Conservation (phyloP, 768 basidiomycete genomes). For the Lactarius evosmus region DNA sequence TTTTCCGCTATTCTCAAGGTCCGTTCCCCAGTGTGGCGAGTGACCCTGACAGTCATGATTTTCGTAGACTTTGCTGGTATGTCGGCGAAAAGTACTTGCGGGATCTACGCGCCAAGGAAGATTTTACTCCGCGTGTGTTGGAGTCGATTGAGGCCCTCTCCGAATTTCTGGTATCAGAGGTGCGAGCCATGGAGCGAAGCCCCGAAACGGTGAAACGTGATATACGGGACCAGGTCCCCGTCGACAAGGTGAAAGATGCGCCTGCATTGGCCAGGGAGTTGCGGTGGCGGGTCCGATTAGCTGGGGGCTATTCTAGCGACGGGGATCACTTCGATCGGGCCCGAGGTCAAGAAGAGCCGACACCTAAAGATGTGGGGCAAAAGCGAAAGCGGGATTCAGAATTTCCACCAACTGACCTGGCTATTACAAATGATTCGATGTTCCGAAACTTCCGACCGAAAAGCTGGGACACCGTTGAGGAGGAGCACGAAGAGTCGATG, state of each 20-base stretch:
- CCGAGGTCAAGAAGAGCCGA: constrained; percentile 37
- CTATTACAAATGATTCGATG: constrained; percentile 24
- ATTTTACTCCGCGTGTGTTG: constrained; percentile 58
- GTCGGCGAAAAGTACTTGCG: constrained; percentile 78
- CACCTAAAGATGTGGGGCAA: constrained; percentile 29
- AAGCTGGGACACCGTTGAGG: constrained; percentile 55
- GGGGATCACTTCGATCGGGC: constrained; percentile 47
- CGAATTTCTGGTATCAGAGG: constrained; percentile 77
- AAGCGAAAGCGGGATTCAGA: constrained; percentile 34
- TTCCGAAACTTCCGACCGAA: constrained; percentile 58
- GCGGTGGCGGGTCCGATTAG: constrained; percentile 72
- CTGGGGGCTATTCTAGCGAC: constrained; percentile 61
- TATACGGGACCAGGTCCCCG: constrained; percentile 75
- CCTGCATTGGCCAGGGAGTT: constrained; percentile 79
- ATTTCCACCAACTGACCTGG: constrained; percentile 19
- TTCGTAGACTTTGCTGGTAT: constrained; percentile 80
- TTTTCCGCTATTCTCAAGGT: constrained; percentile 32
- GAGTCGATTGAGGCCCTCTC: constrained; percentile 68
- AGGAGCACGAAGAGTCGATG: constrained; percentile 43
- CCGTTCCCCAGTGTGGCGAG: constrained; percentile 7
- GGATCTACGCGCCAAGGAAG: constrained; percentile 59
- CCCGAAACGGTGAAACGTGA: constrained; percentile 70
- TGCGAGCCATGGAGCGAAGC: constrained; percentile 65
- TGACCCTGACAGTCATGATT: background rate
- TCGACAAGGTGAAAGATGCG: constrained; percentile 79